Evolutionary conservation across 2,329 filamentous ascomycete species (phyloP), one percentile per base, ranked within the genome.

Genomic region (Ascochyta viciae-villosae): DNA sequence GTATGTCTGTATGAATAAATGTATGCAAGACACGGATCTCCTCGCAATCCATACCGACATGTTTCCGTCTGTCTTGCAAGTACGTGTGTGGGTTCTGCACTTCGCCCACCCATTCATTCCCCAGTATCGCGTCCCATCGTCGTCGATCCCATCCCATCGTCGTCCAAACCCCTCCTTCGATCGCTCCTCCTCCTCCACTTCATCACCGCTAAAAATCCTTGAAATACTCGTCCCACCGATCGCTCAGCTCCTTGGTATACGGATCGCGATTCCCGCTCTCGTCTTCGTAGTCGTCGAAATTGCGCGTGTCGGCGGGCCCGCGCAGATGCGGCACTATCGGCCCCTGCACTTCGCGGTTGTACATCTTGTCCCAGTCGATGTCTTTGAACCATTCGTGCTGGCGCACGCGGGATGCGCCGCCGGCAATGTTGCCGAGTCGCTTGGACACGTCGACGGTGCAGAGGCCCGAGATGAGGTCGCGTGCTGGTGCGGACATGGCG

Each of bases 221-320:
- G 73, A 94, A 94, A 66, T 82, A 85, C 47, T 82, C 78, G 51
- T 93, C 90, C 74, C 90, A 92, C 76, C 86, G 86, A 40, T 81
- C 79, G 31, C 81, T 81, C 82, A 92, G 81, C 40, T 91, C 89
- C 38, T 85, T 82, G 3, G 87, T 89, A 68, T 92, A 93, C 52
- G 80, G 77, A 35, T 89, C 87, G 52, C 84, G 80, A 43, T 82
- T 82, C 50, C 81, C 85, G 55, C 89, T 86, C 69, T 92, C 89
- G 57, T 91, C 89, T n/a, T 90, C 89, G 67, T 94, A 95, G 38
- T 88, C 82, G 68, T 94, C 91, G 68, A 94, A 95, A 73, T 91
- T 94, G 69, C 90, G 84, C 16, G 90, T 88, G 69, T 94, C 91
- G 29, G 89, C 89, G 0, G 87, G 83, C 45, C 86, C 89, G 23